Conservation (phyloP, 768 basidiomycete species). For the Basidioascus undulatus region DNA sequence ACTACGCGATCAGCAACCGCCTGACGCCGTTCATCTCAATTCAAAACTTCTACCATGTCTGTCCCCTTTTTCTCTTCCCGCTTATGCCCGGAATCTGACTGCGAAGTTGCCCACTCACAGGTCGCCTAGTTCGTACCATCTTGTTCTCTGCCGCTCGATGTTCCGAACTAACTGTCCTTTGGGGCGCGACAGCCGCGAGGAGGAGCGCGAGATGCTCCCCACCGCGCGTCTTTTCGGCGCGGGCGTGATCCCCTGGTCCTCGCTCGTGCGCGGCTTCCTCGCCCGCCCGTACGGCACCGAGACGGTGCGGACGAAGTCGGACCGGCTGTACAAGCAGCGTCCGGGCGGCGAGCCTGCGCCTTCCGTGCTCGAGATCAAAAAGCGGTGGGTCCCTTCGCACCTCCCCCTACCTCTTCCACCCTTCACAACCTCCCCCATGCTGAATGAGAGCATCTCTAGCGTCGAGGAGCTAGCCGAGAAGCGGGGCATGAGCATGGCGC, state of each 20-base stretch:
- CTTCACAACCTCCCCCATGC: too few species aligned
- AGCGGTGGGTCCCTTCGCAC: background rate
- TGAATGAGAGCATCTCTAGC: constrained; percentile 5
- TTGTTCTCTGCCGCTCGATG: too few species aligned
- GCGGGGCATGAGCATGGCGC: constrained; percentile 5
- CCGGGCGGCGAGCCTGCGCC: background rate
- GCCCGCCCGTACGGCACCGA: constrained; percentile 14
- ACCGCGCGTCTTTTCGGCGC: constrained; percentile 19
- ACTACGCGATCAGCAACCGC: too few species aligned
- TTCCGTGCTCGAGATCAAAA: background rate
- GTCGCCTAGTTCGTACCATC: too few species aligned
- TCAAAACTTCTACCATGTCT: constrained; percentile 12
- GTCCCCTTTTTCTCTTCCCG: too few species aligned
- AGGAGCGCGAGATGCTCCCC: constrained; percentile 7
- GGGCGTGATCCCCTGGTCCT: constrained; percentile 36
- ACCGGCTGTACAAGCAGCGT: background rate
- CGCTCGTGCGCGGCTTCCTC: constrained; percentile 24
- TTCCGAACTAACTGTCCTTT: too few species aligned
- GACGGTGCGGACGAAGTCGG: background rate
- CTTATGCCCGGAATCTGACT: too few species aligned
- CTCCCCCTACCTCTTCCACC: too few species aligned
- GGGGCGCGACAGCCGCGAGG: too few species aligned
- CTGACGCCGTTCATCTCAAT: constrained; percentile 11
- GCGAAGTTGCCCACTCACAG: too few species aligned
- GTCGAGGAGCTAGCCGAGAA: constrained; percentile 4